Conservation (phyloP, 2,329 filamentous ascomycete species). For the Trichoderma koningiopsis region DNA sequence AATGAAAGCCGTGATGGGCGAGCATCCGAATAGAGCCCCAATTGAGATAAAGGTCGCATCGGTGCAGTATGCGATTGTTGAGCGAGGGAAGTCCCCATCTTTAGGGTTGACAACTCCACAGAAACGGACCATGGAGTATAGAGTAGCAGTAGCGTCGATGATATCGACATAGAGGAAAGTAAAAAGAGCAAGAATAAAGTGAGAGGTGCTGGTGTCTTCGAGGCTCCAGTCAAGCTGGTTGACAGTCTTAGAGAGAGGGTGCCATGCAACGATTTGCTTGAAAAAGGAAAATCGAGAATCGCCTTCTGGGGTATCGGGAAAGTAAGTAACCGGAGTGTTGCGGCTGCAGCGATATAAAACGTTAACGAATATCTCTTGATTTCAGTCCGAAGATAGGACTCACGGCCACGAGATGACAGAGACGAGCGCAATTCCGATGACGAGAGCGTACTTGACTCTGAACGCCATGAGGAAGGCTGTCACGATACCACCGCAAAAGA, state of each 20-base stretch:
- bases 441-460: slow-evolving; percentile 72
- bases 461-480: slow-evolving; percentile 81
- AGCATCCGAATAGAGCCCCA: slow-evolving; percentile 67
- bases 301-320: slow-evolving; percentile 66
- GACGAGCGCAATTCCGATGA: slow-evolving; percentile 71
- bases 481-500: slow-evolving; percentile 77
- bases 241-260: slow-evolving; percentile 66
- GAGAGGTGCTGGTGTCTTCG: slow-evolving; percentile 51
- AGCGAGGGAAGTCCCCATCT: slow-evolving; percentile 82
- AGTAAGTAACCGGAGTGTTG: slow-evolving; percentile 70
- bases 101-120: slow-evolving; percentile 64
- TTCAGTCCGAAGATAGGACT: slow-evolving; percentile 36
- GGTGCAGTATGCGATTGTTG: slow-evolving; percentile 75
- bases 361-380: background rate
- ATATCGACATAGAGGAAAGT: slow-evolving; percentile 82
- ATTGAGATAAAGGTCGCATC: slow-evolving; percentile 73
- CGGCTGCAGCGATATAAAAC: slow-evolving; percentile 47
- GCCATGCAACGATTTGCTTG: slow-evolving; percentile 70
- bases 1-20: slow-evolving; percentile 74
- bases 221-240: slow-evolving; percentile 69
- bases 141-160: slow-evolving; percentile 74
- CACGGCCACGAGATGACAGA: slow-evolving; percentile 75
- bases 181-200: slow-evolving; percentile 71
- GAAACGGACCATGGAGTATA: slow-evolving; percentile 82
- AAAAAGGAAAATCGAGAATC: slow-evolving; percentile 71